Conservation (phyloP, 2,329 filamentous ascomycete genomes). For the Tolypocladium amazonense region DNA sequence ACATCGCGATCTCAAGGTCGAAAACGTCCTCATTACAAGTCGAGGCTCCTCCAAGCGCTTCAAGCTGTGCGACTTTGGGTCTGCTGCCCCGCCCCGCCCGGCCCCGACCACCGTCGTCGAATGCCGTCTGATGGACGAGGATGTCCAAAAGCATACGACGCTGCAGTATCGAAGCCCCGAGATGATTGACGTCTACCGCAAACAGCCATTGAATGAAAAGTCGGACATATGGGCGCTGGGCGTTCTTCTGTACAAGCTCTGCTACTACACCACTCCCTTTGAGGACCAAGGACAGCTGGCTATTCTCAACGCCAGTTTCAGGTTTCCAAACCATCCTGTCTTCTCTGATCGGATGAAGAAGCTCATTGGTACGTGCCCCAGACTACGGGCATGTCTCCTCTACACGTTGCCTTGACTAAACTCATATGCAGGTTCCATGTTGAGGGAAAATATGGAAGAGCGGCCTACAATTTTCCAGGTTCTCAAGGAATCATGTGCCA, state of each 20-base stretch:
- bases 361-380: constrained; percentile 57
- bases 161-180: constrained; percentile 96
- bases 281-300: constrained; percentile 97
- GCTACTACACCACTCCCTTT: constrained; percentile 98
- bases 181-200: constrained; percentile 97
- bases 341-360: constrained; percentile 88
- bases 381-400: too few relatives aligned
- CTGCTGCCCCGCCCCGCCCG: constrained; percentile 70
- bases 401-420: neutral
- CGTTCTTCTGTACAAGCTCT: constrained; percentile 92
- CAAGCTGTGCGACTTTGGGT: constrained; percentile 98
- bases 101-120: constrained; percentile 81
- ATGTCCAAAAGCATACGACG: constrained; percentile 93
- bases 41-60: constrained; percentile 61
- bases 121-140: constrained; percentile 87
- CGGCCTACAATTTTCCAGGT: constrained; percentile 94
- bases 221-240: constrained; percentile 97
- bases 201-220: constrained; percentile 95
- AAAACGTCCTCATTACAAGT: constrained; percentile 85
- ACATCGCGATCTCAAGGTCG: constrained; percentile 92
- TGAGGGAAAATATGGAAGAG: constrained; percentile 66
- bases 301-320: constrained; percentile 91
- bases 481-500: constrained; percentile 71
- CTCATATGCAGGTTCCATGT: constrained; percentile 60
- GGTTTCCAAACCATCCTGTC: constrained; percentile 74